Evolutionary conservation across 129 eudicot species (phyloP).

Genomic region (Flaveria ramosissima): DNA sequence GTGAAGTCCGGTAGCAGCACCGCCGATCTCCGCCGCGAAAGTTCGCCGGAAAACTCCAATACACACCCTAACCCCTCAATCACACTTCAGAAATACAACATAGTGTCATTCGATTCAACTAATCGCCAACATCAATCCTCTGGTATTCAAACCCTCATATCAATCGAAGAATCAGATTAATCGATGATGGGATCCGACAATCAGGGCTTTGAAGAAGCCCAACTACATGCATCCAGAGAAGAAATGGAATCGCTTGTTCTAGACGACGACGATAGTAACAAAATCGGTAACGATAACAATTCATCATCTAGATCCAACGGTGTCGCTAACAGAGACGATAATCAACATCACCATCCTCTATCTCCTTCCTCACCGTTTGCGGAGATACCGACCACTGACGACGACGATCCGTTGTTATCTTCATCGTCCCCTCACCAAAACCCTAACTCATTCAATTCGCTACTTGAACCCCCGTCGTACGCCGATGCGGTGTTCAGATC

Average conservation of each 20-base stretch:
- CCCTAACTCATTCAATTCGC: constrained; percentile 51
- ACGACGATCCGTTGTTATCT: constrained; percentile 31
- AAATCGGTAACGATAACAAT: constrained; percentile 8
- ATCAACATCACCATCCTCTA: constrained; percentile 38
- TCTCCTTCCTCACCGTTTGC: constrained; percentile 53
- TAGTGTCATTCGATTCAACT: not conserved
- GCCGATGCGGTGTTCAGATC: constrained; percentile 82
- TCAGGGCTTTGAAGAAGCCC: constrained; percentile 58
- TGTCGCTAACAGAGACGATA: constrained; percentile 17
- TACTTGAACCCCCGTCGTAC: constrained; percentile 87
- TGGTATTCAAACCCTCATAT: not conserved
- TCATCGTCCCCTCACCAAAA: constrained; percentile 38
- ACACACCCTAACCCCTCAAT: constrained; percentile 7
- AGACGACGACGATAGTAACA: constrained; percentile 31
- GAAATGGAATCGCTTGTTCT: constrained; percentile 61
- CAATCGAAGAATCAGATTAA: constrained; percentile 20
- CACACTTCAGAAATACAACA: not conserved
- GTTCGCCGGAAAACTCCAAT: not conserved
- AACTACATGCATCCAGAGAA: constrained; percentile 43
- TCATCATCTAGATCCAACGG: constrained; percentile 26
- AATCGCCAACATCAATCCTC: constrained; percentile 1
- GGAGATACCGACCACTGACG: constrained; percentile 43
- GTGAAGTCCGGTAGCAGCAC: constrained; percentile 4
- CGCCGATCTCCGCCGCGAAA: constrained; percentile 11
- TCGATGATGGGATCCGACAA: constrained; percentile 62